Evolutionary conservation across 345 rosid species (phyloP), one percentile per base, ranked within the genome.

Genomic region (Salix viminalis): DNA sequence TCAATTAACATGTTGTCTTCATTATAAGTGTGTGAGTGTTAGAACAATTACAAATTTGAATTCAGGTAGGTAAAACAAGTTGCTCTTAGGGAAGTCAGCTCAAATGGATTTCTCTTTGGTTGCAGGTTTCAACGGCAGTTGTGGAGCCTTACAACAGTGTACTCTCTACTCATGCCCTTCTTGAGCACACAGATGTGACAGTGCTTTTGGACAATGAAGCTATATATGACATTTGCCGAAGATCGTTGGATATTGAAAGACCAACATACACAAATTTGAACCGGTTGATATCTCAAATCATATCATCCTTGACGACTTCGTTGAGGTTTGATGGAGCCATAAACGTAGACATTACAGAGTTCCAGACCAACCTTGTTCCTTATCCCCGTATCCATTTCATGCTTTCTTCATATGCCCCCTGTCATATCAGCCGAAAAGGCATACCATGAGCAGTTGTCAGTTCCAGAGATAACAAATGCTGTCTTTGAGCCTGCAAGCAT

Each of bases 101-200:
- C 64, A 23, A 14, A 10, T 6, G 2, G 10, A 1, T 32, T 44
- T 70, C 5, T 26, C 65, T 39, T 30, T 76, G 16, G 54, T 75
- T 48, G 61, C 71, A 82, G 85, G 85, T 82, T 73, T 82, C 85
- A 46, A 82, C 85, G 7, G 85, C 85, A 44, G 85, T 82, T 36
- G 85, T 82, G 77, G 85, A 82, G 77, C 85, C 85, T 34, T 82
- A 82, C 46, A 82, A 82, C 77, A 82, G 85, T 79, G 85, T 82
- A 16, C 85, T 82, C 18, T 79, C 85, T 42, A 82, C 85, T 50
- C 85, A 82, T 72, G 72, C 85, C 62, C 82, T 82, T 56, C 82
- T 82, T 56, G 85, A 82, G 79, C 85, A 82, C 76, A 82, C 85
- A 2, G 85, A 82, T 71, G 85, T 82, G 16, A 48, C 82, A 7